Evolutionary conservation across 176 grass and related monocot species (phyloP), one percentile per base, ranked within the genome.

Genomic region (Chrysopogon serrulatus): DNA sequence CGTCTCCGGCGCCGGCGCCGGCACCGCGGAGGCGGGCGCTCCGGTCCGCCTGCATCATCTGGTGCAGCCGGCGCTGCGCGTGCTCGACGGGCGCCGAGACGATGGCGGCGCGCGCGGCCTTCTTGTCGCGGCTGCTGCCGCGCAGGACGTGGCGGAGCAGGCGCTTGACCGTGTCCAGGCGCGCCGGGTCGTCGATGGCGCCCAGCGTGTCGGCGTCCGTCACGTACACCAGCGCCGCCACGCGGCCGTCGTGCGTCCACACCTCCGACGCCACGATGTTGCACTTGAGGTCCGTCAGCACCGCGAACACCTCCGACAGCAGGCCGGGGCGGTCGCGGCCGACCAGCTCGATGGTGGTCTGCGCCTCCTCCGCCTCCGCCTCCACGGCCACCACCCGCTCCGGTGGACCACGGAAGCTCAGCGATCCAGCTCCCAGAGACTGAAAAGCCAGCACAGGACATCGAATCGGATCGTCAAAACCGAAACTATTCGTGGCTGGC

Each of bases 281-380:
- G 90, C 89, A 95, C 36, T 61, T 26, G 41, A 93, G 92, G 88
- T 98, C 72, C n/a, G 87, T 82, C 1, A 98, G 90, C 68, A 98
- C 92, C 23, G 95, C 95, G 81, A 93, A 98, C 41, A 98, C 84
- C 83, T 98, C 95, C 28, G 92, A 95, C 48, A 98, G 91, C 14
- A 98, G 90, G 18, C 95, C 95, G 13, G 95, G 95, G 13, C 95
- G 68, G 63, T 98, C 91, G 19, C 76, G 65, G 3, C 95, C 95
- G 32, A 93, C 54, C 34, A 98, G 87, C 78, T 98, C 95, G 60
- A 98, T 90, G 19, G 77, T 73, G 14, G 89, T 92, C 79, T 93
- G 89, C 13, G 82, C 66, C 6, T 80, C 79, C 34, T 78, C 76
- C 21, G 87, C 82, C 12, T 64, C 71, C 1, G 85, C 82, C 77